Conservation (phyloP, 768 basidiomycete species). For the Macrolepiota fuliginosa region DNA sequence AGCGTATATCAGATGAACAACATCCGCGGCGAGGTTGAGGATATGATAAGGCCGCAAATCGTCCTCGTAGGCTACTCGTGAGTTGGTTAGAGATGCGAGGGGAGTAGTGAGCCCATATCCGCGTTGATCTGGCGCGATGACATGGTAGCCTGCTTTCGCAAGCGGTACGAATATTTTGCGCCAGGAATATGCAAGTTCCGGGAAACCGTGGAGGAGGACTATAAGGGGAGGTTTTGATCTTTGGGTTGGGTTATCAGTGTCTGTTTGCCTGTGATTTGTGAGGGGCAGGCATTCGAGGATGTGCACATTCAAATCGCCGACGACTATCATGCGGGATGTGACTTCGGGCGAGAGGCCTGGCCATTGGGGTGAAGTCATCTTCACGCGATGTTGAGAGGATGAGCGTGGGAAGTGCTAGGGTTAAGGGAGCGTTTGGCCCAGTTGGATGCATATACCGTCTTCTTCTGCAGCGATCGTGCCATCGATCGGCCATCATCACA, state of each 20-base stretch:
- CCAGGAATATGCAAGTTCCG: slow-evolving; percentile 67
- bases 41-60: slow-evolving; percentile 48
- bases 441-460: neutral
- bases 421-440: neutral
- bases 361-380: neutral
- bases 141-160: slow-evolving; percentile 49
- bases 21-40: slow-evolving; percentile 50
- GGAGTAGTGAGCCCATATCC: slow-evolving; percentile 46
- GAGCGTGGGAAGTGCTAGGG: neutral
- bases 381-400: neutral
- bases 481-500: neutral
- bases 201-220: slow-evolving; percentile 64
- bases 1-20: slow-evolving; percentile 47
- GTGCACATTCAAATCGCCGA: slow-evolving; percentile 51
- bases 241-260: neutral
- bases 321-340: slow-evolving; percentile 34
- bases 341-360: slow-evolving; percentile 26
- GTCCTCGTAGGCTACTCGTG: slow-evolving; percentile 39
- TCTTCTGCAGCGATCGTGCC: neutral
- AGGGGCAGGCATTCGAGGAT: slow-evolving; percentile 45
- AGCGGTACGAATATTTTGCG: slow-evolving; percentile 55
- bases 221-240: slow-evolving; percentile 39
- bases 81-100: neutral
- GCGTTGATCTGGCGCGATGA: slow-evolving; percentile 62
- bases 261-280: neutral